Percentiles rank a stretch among this genome's conserved stretches.
Evolutionary conservation across 2,329 filamentous ascomycete species (phyloP).

Genomic region (Verticillium nonalfalfae): DNA sequence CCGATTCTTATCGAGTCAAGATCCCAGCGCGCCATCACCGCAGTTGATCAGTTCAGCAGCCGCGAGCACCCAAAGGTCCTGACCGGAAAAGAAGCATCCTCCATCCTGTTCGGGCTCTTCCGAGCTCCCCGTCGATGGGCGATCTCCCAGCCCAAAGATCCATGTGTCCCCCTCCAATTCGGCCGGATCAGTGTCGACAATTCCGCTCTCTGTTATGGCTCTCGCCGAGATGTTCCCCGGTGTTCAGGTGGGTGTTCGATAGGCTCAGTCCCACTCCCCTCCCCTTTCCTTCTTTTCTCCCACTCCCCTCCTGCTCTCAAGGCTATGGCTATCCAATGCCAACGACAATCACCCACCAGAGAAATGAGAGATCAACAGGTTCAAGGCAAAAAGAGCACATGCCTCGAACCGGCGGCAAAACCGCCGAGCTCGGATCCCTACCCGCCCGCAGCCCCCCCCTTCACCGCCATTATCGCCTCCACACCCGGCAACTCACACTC

Average conservation of each 20-base stretch:
- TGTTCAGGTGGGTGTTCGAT: neutral
- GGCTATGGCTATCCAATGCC: neutral
- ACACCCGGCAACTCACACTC: neutral
- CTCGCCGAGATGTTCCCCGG: neutral
- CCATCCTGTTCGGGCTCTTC: neutral
- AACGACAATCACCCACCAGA: neutral
- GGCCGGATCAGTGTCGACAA: constrained; percentile 3
- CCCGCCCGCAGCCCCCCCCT: neutral
- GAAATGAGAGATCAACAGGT: neutral
- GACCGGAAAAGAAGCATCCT: neutral
- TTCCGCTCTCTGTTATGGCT: neutral
- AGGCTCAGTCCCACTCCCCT: neutral
- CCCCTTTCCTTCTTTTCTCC: neutral
- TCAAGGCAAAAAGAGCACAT: neutral
- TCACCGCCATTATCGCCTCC: neutral
- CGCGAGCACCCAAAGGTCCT: neutral
- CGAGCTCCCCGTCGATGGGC: neutral
- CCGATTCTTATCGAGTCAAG: neutral
- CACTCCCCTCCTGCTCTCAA: neutral
- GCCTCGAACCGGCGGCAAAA: neutral
- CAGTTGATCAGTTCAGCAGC: neutral
- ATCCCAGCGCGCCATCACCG: neutral
- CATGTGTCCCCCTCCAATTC: constrained; percentile 11
- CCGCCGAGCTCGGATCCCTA: neutral
- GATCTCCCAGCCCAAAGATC: neutral